Percentiles rank a stretch among this genome's conserved stretches.
These are phyloP conservation scores for Vanderwaltozyma tropicalis DNA, from an alignment of 805 yeast species.

Conservation along the genomic window DNA sequence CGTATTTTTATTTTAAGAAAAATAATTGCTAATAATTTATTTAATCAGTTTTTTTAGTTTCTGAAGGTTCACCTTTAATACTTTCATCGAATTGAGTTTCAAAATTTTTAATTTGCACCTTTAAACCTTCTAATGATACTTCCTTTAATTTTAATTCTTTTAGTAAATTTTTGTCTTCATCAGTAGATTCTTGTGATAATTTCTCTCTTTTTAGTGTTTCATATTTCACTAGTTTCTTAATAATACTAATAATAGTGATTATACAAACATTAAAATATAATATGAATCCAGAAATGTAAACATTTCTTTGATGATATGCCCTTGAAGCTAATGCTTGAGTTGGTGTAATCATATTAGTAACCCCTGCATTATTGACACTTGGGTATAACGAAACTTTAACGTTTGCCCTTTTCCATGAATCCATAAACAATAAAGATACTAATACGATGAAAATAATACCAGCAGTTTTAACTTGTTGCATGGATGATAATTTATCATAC, in stretches of 20 bases:
- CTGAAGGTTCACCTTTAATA: slow-evolving; percentile 10
- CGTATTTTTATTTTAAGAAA: too few relatives aligned
- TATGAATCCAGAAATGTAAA: slow-evolving; percentile 54
- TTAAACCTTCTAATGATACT: slow-evolving; percentile 36
- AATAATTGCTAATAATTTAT: too few relatives aligned
- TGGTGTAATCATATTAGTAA: slow-evolving; percentile 28
- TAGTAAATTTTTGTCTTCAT: slow-evolving; percentile 14
- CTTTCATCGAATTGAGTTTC: slow-evolving; percentile 40
- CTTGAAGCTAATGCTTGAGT: slow-evolving; percentile 47
- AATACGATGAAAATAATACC: slow-evolving; percentile 33
- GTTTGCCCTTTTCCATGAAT: slow-evolving; percentile 39
- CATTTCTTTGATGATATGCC: slow-evolving; percentile 53
- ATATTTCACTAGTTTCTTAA: slow-evolving; percentile 42
- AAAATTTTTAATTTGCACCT: slow-evolving; percentile 41
- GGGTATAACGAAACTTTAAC: slow-evolving; percentile 22
- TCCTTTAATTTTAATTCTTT: slow-evolving; percentile 32
- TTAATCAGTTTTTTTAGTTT: neutral
- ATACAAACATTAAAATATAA: slow-evolving; percentile 46
- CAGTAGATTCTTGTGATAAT: slow-evolving; percentile 2
- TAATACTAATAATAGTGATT: slow-evolving; percentile 42
- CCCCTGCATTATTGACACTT: slow-evolving; percentile 12
- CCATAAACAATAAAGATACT: slow-evolving; percentile 42
- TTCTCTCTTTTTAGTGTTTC: slow-evolving; percentile 26
- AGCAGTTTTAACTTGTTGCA: slow-evolving; percentile 37
- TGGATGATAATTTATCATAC: slow-evolving; percentile 28